Evolutionary conservation across 73 alveolate species (phyloP).

Genomic region (Stentor roeselii): DNA sequence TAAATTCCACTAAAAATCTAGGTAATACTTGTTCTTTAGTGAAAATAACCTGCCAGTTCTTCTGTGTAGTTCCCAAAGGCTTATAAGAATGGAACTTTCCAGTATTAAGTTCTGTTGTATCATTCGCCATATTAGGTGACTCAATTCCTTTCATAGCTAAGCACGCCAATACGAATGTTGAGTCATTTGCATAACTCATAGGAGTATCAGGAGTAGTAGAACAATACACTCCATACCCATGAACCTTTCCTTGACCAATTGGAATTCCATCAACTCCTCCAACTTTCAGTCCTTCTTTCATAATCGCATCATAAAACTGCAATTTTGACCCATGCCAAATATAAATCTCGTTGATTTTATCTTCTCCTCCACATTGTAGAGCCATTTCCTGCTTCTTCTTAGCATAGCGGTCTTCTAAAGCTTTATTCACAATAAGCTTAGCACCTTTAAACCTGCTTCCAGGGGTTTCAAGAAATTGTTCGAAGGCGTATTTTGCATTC

Average conservation of each 20-base stretch:
- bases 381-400: neutral
- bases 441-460: neutral
- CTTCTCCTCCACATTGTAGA: neutral
- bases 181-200: neutral
- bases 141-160: neutral
- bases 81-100: neutral
- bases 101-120: neutral
- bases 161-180: neutral
- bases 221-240: slow-evolving; percentile 11
- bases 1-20: neutral
- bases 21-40: neutral
- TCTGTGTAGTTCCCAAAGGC: neutral
- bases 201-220: slow-evolving; percentile 11
- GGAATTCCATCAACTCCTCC: slow-evolving; percentile 15
- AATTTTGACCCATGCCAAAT: slow-evolving; percentile 15
- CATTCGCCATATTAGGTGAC: neutral
- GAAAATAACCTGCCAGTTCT: neutral
- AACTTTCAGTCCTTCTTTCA: slow-evolving; percentile 12
- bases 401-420: neutral
- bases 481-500: slow-evolving; percentile 19
- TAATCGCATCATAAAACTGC: neutral
- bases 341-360: neutral
- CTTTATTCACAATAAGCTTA: neutral
- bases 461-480: neutral
- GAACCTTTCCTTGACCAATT: neutral